These are phyloP conservation scores for Colletotrichum costaricense DNA, from an alignment of 2,329 filamentous ascomycete species.

Conservation along the genomic window DNA sequence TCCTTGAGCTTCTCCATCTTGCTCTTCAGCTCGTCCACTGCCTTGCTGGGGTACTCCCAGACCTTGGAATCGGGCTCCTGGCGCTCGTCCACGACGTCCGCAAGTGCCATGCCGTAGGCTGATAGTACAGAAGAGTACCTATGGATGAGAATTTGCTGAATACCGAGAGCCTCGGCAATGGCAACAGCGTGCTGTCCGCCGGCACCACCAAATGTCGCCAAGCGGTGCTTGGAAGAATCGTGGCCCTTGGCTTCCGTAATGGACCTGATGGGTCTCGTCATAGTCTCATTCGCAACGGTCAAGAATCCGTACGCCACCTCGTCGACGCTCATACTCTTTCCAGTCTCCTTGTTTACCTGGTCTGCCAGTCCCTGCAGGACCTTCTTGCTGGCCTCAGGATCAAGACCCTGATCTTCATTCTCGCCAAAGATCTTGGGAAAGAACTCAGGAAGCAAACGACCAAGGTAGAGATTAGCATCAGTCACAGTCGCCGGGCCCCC, in stretches of 20 bases:
- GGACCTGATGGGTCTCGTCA: constrained; percentile 90
- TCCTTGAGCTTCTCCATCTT: constrained; percentile 85
- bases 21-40: constrained; percentile 70
- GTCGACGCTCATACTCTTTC: constrained; percentile 78
- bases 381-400: constrained; percentile 78
- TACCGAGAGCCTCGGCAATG: constrained; percentile 86
- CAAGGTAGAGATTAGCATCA: constrained; percentile 89
- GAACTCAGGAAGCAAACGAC: constrained; percentile 86
- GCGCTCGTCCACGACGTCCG: constrained; percentile 91
- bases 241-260: constrained; percentile 93
- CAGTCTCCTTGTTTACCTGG: constrained; percentile 81
- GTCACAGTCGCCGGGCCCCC: constrained; percentile 92
- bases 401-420: constrained; percentile 84
- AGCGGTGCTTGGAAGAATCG: constrained; percentile 88
- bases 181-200: constrained; percentile 94
- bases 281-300: constrained; percentile 90
- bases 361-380: constrained; percentile 81
- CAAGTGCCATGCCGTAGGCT: constrained; percentile 92
- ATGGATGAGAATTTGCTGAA: constrained; percentile 87
- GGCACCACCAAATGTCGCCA: constrained; percentile 92
- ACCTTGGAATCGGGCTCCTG: constrained; percentile 80
- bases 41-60: constrained; percentile 69
- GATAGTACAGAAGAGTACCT: constrained; percentile 90
- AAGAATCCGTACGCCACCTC: constrained; percentile 92
- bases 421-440: constrained; percentile 96